phyloP scores from a whole-genome alignment of 1,139 yeast genomes.

The Eremothecium gossypii region DNA sequence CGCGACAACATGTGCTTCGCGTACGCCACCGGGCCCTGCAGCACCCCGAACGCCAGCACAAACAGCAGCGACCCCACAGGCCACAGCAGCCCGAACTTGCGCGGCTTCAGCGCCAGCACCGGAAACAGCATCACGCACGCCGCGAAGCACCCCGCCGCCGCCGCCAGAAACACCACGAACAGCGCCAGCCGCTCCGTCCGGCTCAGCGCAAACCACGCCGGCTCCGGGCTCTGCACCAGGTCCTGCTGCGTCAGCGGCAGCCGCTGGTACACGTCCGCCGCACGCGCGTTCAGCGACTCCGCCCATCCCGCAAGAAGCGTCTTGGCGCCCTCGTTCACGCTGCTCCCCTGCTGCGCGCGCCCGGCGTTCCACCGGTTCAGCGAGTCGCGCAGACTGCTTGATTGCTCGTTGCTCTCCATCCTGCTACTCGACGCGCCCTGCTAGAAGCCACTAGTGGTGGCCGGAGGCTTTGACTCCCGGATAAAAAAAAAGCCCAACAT shows the following conservation, averaged over 20 bases:
- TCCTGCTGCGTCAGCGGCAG: conserved; percentile 48
- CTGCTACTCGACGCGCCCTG: conserved; percentile 4
- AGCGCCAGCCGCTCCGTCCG: conserved; percentile 74
- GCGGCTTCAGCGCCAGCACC: conserved; percentile 78
- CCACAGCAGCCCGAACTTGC: conserved; percentile 88
- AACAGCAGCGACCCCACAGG: conserved; percentile 82
- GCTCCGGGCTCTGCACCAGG: conserved; percentile 42
- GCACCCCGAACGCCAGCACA: conserved; percentile 78
- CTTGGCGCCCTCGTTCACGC: conserved; percentile 30
- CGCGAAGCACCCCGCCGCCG: conserved; percentile 70
- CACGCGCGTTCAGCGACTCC: conserved; percentile 33
- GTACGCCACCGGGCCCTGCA: conserved; percentile 87
- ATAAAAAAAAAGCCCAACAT: background rate
- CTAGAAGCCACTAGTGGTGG: background rate
- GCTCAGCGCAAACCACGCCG: conserved; percentile 50
- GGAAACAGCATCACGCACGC: conserved; percentile 81
- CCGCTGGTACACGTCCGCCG: conserved; percentile 40
- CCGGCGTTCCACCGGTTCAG: conserved; percentile 33
- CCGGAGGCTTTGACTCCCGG: background rate
- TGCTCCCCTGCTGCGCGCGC: conserved; percentile 20
- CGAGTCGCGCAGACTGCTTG: conserved; percentile 30
- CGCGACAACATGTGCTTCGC: conserved; percentile 63
- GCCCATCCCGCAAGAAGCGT: conserved; percentile 33
- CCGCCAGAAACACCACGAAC: conserved; percentile 67
- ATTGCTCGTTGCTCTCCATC: conserved; percentile 13